Evolutionary conservation across 495 filamentous ascomycete species (phyloP), one percentile per base, ranked within the genome.

Genomic region (Podospora tetraspora): DNA sequence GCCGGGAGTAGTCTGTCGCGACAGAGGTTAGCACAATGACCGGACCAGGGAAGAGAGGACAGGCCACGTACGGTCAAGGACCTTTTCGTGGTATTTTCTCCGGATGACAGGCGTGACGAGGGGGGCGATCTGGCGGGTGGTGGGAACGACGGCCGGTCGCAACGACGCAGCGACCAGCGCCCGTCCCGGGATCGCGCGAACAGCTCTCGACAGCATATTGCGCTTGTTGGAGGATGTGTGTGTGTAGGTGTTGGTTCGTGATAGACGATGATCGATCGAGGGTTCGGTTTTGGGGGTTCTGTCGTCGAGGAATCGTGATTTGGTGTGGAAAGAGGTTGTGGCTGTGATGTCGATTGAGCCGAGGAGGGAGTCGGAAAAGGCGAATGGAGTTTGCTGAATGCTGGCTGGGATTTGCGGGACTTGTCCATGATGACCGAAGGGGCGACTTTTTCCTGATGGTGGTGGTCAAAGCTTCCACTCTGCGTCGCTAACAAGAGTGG

Each of bases 1-100:
- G 94, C 71, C 88, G 88, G 75, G 87, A 91, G 83, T 98, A 98
- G 84, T 98, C 95, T 75, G 70, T 21, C 11, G 30, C 1, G 34
- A 43, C 30, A 22, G 62, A 37, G 2, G 62, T 71, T 16, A 69
- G 63, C 59, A 68, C 68, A 13, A 61, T 59, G 7, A 19, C 13
- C 63, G 59, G 13, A 16, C 29, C 23, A 24, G 0, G 13, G 29
- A 10, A 57, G 27, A 25, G 24, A 0, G 30, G 22, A 57, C 29
- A 57, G 37, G 8, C 0, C 0, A 77, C 77, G 25, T 66, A 79
- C 77, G 75, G 76, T 98, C 94, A 64, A 98, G 86, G 72, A 98
- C 84, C 73, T 87, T 87, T 74, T 87, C 84, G 76, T 87, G 84
- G 62, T 87, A 87, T 1, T 76, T 77, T 34, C 84, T 75, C 27